A percentile compares a stretch with the other conserved stretches of the same genome.
Evolutionary conservation across 1,139 yeast species (phyloP).

Genomic region (Pneumocystis wakefieldiae): DNA sequence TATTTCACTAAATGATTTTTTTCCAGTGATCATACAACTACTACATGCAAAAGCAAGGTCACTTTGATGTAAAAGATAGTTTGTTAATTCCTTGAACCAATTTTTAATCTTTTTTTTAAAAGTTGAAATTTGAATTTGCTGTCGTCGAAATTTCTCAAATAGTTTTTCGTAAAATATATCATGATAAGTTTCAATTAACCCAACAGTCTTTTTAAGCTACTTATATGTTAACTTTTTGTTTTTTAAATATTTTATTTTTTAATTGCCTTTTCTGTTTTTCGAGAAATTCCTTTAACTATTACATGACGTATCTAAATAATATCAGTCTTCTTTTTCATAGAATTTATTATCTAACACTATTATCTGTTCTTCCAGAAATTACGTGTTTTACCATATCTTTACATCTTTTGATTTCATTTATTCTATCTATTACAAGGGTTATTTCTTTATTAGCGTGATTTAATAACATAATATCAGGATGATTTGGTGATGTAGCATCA

Average conservation of each 20-base stretch:
- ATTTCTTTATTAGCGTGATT: slow-evolving; percentile 19
- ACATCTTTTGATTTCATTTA: slow-evolving; percentile 19
- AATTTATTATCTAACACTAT: slow-evolving; percentile 3
- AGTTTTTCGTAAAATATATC: neutral
- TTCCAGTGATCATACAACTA: neutral
- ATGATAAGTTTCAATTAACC: neutral
- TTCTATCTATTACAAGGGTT: slow-evolving; percentile 20
- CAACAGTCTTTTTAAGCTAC: neutral
- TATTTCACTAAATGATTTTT: neutral
- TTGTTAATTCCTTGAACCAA: neutral
- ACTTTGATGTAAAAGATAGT: neutral
- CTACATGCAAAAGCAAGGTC: neutral
- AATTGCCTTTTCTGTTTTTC: neutral
- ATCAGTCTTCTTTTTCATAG: neutral
- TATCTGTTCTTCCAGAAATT: slow-evolving; percentile 1
- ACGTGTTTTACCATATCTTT: slow-evolving; percentile 4
- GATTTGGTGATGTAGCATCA: slow-evolving; percentile 20
- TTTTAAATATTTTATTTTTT: neutral
- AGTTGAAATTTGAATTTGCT: neutral
- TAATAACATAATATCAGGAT: slow-evolving; percentile 22
- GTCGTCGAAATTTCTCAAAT: neutral
- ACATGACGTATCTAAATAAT: neutral
- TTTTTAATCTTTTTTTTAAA: neutral
- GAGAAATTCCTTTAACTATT: neutral
- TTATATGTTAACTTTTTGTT: neutral